Base-by-base conservation (phyloP, 1,284 basidiomycete species). In the Anthracocystis panici-leucophaei region DNA sequence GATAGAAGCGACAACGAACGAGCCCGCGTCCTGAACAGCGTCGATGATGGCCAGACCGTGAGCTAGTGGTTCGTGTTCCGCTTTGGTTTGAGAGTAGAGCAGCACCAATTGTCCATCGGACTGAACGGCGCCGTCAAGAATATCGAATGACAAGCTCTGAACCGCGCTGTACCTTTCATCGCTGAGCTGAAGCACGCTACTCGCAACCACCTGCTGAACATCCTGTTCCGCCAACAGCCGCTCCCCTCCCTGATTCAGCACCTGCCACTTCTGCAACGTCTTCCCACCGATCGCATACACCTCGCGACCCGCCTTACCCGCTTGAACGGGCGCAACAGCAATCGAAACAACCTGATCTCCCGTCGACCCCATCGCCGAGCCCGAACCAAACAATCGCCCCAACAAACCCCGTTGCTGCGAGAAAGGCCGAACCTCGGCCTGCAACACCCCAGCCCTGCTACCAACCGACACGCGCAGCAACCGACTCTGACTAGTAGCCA, bases 201-300 rank as follows among this genome's bases (percentile, higher is more conserved):
- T 76, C 2, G 78, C 72, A 16, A 85, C 58, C n/a, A 83, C 65
- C 31, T 75, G 68, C 18, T 78, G 75, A 16, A 83, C 50, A 54
- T 84, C 81, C 49, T 84, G 77, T 60, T 85, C 82, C 21, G 73
- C 77, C 9, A 80, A n/a, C 23, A 84, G 55, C 23, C 69, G 67
- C 41, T 82, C 81, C 16, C 67, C 71, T 2, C 77, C 77, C 14
- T 77, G 68, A 7, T 82, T 68, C 16, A 77, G 72, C 20, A 85
- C 62, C 42, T 78, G 70, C 84, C 84, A 85, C 41, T 77, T 74
- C 38, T 85, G 84, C 16, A 84, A 46, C 27, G 63, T 71, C 49
- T 69, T 72, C 8, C 63, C 64, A 21, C 82, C 75, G 38, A 82
- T 64, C 23, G 82, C 82, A 31, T 78, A 78, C 6, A 83, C 68